Evolutionary conservation across 106 monocot species (phyloP).

Genomic region (Dioscorea alata): DNA sequence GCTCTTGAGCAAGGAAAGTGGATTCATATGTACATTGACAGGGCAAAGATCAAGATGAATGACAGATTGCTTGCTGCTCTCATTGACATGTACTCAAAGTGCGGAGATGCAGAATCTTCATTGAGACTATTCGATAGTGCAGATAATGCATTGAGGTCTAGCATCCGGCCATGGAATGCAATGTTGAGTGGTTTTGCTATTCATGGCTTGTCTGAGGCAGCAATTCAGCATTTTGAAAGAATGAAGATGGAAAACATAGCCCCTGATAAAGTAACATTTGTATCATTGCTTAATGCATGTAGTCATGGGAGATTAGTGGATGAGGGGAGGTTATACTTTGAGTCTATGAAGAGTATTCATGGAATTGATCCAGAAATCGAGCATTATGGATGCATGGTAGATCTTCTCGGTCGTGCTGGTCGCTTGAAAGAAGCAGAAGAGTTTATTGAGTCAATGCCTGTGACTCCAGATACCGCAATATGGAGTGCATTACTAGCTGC

Average conservation of each 20-base stretch:
- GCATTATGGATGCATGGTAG: conserved; percentile 66
- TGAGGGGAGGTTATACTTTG: conserved; percentile 34
- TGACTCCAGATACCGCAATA: conserved; percentile 24
- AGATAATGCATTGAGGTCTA: conserved; percentile 1
- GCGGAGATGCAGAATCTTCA: conserved; percentile 33
- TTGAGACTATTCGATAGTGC: conserved; percentile 18
- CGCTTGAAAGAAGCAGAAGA: conserved; percentile 38
- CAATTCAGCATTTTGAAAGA: conserved; percentile 30
- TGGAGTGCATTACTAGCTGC: conserved; percentile 44
- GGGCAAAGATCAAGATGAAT: conserved; percentile 27
- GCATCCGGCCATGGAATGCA: conserved; percentile 43
- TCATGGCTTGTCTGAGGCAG: conserved; percentile 28
- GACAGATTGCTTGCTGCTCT: conserved; percentile 40
- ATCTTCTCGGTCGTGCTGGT: conserved; percentile 51
- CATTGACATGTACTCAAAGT: conserved; percentile 61
- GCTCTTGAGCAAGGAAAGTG: conserved; percentile 55
- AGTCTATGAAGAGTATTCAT: conserved; percentile 24
- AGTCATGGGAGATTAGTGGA: conserved; percentile 48
- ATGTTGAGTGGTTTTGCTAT: conserved; percentile 48
- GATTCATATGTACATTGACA: conserved; percentile 44
- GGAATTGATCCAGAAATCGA: conserved; percentile 38
- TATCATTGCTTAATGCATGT: conserved; percentile 49
- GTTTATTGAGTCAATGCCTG: conserved; percentile 32
- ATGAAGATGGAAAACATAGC: conserved; percentile 18
- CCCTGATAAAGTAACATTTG: conserved; percentile 49